These are phyloP conservation scores for Sambucus nigra DNA, from an alignment of 129 eudicot genomes.

Conservation along the genomic window DNA sequence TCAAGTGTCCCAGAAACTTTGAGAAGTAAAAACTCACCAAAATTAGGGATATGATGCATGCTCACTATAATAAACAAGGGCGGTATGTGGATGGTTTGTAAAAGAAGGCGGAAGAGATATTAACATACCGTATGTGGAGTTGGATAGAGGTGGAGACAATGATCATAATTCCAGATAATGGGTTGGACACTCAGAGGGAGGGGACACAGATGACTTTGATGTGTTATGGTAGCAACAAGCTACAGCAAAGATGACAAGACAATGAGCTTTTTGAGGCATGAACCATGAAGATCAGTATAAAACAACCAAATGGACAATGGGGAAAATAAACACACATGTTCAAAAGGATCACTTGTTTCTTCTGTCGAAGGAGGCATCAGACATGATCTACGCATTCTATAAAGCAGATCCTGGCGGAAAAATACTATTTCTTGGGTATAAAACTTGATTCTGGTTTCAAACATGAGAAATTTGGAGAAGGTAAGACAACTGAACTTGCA, in stretches of 20 bases:
- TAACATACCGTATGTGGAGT: conserved; percentile 75
- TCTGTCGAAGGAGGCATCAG: conserved; percentile 79
- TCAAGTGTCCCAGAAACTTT: background rate
- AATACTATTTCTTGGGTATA: conserved; percentile 82
- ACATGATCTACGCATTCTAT: conserved; percentile 80
- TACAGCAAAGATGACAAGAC: conserved; percentile 27
- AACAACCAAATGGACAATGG: background rate
- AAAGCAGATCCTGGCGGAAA: conserved; percentile 80
- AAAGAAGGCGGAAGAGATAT: background rate
- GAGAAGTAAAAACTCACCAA: background rate
- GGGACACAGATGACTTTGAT: conserved; percentile 96
- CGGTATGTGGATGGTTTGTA: background rate
- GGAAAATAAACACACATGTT: conserved; percentile 50
- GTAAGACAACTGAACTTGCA: background rate
- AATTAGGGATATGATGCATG: background rate
- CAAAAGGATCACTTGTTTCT: conserved; percentile 86
- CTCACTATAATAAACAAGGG: background rate
- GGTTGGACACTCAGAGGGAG: conserved; percentile 85
- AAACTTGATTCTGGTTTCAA: conserved; percentile 59
- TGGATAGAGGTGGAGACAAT: conserved; percentile 88
- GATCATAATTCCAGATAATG: conserved; percentile 83
- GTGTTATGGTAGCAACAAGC: conserved; percentile 96
- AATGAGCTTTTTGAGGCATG: background rate
- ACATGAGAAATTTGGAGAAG: conserved; percentile 9
- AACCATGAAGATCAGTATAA: background rate